These are phyloP conservation scores for Fusarium tuaranense DNA, from an alignment of 2,329 filamentous ascomycete species.

Conservation along the genomic window DNA sequence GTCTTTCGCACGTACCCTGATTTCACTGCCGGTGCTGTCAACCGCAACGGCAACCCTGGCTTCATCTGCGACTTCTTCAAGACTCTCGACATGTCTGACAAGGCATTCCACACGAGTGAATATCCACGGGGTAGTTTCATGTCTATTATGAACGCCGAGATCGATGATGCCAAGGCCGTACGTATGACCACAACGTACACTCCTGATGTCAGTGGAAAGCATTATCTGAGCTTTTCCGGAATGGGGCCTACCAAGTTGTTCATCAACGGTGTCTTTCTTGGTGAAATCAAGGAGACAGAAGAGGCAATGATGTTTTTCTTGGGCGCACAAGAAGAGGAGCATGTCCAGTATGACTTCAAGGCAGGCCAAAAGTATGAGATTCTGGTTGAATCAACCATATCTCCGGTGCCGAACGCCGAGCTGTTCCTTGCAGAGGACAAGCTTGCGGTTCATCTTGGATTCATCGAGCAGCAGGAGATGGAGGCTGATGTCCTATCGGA, in stretches of 20 bases:
- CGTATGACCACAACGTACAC: neutral
- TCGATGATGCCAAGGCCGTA: neutral
- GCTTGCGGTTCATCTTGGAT: neutral
- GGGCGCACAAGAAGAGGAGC: neutral
- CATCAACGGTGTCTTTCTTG: neutral
- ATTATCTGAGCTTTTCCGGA: neutral
- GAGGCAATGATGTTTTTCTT: neutral
- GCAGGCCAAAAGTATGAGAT: neutral
- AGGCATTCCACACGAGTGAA: neutral
- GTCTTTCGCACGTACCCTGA: neutral
- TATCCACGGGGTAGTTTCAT: neutral
- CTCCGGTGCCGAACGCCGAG: neutral
- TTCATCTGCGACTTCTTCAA: neutral
- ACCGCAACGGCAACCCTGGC: neutral
- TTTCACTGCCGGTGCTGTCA: neutral
- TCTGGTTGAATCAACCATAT: neutral
- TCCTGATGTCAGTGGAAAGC: neutral
- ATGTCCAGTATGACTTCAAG: neutral
- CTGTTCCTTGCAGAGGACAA: neutral
- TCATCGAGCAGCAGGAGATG: neutral
- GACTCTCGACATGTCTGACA: neutral
- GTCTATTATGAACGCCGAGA: neutral
- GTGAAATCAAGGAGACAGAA: neutral
- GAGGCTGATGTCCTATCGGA: neutral
- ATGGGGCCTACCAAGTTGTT: neutral